phyloP scores from a whole-genome alignment of 2,329 filamentous ascomycete genomes.

The Arthrobotrys iridis region DNA sequence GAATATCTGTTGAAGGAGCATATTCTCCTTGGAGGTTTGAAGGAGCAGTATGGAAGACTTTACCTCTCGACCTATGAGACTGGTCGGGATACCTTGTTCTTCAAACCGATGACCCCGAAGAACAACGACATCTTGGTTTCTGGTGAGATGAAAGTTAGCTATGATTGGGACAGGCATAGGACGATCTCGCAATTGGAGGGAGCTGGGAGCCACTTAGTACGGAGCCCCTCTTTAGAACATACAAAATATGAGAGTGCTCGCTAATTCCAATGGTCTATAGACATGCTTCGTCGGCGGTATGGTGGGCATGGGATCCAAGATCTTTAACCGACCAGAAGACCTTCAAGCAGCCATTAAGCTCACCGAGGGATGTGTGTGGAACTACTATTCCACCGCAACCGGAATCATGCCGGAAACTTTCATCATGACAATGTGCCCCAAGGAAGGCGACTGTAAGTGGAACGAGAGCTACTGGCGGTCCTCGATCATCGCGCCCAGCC shows the following conservation, averaged over 20 bases:
- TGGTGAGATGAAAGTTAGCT: constrained; percentile 68
- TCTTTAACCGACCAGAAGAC: constrained; percentile 70
- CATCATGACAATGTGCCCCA: constrained; percentile 66
- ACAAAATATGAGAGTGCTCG: background rate
- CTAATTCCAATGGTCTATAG: constrained; percentile 59
- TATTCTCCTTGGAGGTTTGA: constrained; percentile 78
- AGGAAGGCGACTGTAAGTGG: constrained; percentile 66
- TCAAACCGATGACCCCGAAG: constrained; percentile 76
- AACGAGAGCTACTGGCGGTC: constrained; percentile 61
- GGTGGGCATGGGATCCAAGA: constrained; percentile 73
- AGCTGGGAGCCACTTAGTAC: constrained; percentile 56
- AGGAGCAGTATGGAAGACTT: constrained; percentile 75
- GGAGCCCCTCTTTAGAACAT: background rate
- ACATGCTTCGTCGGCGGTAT: constrained; percentile 77
- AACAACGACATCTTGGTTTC: constrained; percentile 78
- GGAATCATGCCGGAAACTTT: constrained; percentile 74
- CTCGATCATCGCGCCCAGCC: background rate
- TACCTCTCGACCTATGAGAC: constrained; percentile 75
- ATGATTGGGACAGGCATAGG: constrained; percentile 60
- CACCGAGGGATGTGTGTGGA: constrained; percentile 76
- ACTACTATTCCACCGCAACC: constrained; percentile 69
- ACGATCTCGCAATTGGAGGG: constrained; percentile 49
- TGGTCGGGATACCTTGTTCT: constrained; percentile 78
- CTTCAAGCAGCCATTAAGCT: constrained; percentile 72
- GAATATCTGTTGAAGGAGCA: constrained; percentile 78